These are phyloP conservation scores for Gossypium gossypioides DNA, from an alignment of 441 rosid species.

Conservation along the genomic window DNA sequence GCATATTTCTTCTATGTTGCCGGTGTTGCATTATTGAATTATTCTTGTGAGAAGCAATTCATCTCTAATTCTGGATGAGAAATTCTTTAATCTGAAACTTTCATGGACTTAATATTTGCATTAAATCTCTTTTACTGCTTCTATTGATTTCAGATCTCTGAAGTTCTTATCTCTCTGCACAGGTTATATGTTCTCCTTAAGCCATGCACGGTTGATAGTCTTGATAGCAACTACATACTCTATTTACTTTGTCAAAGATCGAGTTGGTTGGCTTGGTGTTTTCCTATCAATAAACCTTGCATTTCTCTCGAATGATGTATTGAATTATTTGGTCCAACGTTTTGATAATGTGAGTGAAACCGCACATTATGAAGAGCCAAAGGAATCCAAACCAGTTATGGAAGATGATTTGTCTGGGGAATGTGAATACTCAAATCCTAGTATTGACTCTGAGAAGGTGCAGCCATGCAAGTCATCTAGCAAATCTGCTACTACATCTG, in stretches of 20 bases:
- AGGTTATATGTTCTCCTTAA: conserved; percentile 89
- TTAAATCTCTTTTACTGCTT: background rate
- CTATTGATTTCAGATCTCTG: background rate
- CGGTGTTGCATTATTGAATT: background rate
- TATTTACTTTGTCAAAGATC: conserved; percentile 74
- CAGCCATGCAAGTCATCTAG: conserved; percentile 61
- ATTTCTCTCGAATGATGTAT: conserved; percentile 76
- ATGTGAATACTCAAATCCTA: conserved; percentile 46
- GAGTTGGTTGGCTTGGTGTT: conserved; percentile 93
- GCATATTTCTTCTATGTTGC: background rate
- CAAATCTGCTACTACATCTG: conserved; percentile 42
- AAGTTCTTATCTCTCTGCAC: conserved; percentile 22
- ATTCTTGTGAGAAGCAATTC: background rate
- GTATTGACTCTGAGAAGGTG: conserved; percentile 52
- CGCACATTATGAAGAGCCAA: conserved; percentile 49
- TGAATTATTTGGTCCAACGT: conserved; percentile 64
- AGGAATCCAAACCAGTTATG: conserved; percentile 44
- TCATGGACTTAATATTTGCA: background rate
- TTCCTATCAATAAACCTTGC: conserved; percentile 78
- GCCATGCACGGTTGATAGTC: conserved; percentile 85
- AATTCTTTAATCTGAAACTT: conserved; percentile 1
- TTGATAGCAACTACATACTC: conserved; percentile 62
- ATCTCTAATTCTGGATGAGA: background rate
- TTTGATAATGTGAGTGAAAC: conserved; percentile 70
- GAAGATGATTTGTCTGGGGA: conserved; percentile 62